Conservation (phyloP, 768 basidiomycete genomes). For the Floccularia luteovirens region DNA sequence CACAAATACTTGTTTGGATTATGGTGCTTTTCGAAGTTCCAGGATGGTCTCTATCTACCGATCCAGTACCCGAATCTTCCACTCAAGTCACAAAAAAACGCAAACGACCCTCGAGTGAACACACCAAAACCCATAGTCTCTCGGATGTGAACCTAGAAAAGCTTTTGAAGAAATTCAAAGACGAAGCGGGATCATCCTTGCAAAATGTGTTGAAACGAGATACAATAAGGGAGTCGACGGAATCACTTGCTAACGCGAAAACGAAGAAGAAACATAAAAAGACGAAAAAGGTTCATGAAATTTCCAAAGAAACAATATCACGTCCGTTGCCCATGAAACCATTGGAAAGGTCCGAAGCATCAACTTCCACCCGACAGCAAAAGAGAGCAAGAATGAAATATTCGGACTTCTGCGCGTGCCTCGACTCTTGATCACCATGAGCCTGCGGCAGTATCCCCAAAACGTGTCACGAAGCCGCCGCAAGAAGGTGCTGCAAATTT, state of each 20-base stretch:
- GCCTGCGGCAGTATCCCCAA: conserved; percentile 5
- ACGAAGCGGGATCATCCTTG: conserved; percentile 11
- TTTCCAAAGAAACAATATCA: conserved; percentile 9
- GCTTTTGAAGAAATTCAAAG: conserved; percentile 41
- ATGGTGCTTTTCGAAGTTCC: conserved; percentile 56
- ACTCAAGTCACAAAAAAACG: conserved; percentile 42
- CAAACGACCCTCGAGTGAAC: conserved; percentile 33
- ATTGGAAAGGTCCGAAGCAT: conserved; percentile 7
- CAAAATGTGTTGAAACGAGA: conserved; percentile 10
- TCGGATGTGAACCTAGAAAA: conserved; percentile 54
- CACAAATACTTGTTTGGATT: too few relatives aligned
- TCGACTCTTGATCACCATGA: conserved; percentile 1
- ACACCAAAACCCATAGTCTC: conserved; percentile 22
- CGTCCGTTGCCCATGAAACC: conserved; percentile 13
- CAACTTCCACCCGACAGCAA: conserved; percentile 3
- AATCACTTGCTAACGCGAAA: too few relatives aligned
- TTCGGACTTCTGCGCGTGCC: conserved; percentile 6
- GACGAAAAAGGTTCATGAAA: conserved; percentile 7
- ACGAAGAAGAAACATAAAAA: too few relatives aligned
- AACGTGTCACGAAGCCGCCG: conserved; percentile 4
- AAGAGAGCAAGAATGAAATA: conserved; percentile 11
- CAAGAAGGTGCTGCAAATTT: conserved; percentile 21
- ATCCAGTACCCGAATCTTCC: conserved; percentile 26
- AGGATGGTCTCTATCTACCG: conserved; percentile 53
- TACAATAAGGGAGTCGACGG: too few relatives aligned